Base-by-base conservation (phyloP, 768 basidiomycete genomes). In the Kwoniella newhampshirensis region DNA sequence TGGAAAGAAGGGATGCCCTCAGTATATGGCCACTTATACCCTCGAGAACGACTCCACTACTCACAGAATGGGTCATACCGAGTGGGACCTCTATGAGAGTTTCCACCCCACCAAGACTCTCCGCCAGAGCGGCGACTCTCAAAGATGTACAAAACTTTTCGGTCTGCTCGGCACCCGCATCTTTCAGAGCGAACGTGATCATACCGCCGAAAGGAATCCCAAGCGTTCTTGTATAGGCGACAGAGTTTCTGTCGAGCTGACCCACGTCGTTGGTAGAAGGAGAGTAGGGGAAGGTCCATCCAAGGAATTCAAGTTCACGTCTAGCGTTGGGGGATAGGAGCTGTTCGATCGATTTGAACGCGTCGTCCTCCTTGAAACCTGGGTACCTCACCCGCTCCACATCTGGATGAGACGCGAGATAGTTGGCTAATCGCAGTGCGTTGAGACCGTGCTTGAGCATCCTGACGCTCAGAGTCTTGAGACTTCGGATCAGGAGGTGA, bases 191-290 rank as follows among this genome's bases (percentile, higher is more conserved):
- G 78, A 87, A 86, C 4, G 86, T 84, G 50, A 98, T 82, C 86
- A 97, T 91, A 4, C 94, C 93, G 8, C 89, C 87, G 71, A 85
- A 91, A 0, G 92, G 91, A 79, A 97, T 88, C 0, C 87, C 89
- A 6, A 70, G 50, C 8, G 52, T 57, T 13, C 58, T 39, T 2
- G 53, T 47, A 36, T 52, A 50, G 13, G 51, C 62, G 15, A 69
- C 37, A 5, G 51, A 52, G 1, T 76, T 62, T 7, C 63, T 61
- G 12, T 45, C 36, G 2, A 17, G 26, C 26, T 51, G 46, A 47
- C 23, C 65, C 5, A 5, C 39, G n/a, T 56, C 76, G 57, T 39
- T 27, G 21, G n/a, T 42, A 11, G 44, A 27, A 57, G 67, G 28
- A 17, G 30, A 59, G 68, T 65, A 57, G 64, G 77, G 60, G 23